Evolutionary conservation across 768 basidiomycete genomes (phyloP).

Genomic region (Mycena olivaceomarginata): DNA sequence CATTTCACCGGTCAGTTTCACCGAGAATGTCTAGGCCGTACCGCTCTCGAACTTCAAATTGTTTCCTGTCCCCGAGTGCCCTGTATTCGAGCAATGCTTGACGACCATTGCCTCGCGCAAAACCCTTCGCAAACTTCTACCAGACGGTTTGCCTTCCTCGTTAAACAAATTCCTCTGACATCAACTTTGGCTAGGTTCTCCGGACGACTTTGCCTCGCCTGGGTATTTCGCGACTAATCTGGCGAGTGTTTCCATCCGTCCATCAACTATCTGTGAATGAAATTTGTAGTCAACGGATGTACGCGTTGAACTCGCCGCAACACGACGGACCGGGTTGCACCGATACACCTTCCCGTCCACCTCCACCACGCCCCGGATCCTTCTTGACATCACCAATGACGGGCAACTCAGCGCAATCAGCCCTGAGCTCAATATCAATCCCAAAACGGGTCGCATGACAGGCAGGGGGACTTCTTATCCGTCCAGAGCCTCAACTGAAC

Average conservation of each 20-base stretch:
- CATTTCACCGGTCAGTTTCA: not conserved
- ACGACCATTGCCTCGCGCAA: slow-evolving; percentile 69
- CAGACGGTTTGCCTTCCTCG: slow-evolving; percentile 63
- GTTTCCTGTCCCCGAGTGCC: slow-evolving; percentile 71
- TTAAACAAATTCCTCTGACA: not conserved
- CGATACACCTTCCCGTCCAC: slow-evolving; percentile 73
- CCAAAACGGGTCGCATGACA: slow-evolving; percentile 68
- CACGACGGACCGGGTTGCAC: slow-evolving; percentile 76
- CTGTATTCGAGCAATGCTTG: slow-evolving; percentile 70
- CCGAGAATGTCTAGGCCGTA: slow-evolving; percentile 57
- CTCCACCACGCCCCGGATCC: slow-evolving; percentile 69
- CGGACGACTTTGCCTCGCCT: slow-evolving; percentile 78
- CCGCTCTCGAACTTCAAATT: slow-evolving; percentile 80
- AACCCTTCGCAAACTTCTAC: slow-evolving; percentile 65
- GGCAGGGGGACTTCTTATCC: slow-evolving; percentile 50
- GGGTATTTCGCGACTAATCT: slow-evolving; percentile 81
- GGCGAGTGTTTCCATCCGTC: slow-evolving; percentile 52
- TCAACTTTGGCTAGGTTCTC: slow-evolving; percentile 60
- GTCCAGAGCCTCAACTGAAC: not conserved
- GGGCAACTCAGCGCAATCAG: slow-evolving; percentile 71
- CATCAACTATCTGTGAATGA: no score
- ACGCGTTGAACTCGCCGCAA: slow-evolving; percentile 76
- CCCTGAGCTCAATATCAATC: slow-evolving; percentile 69
- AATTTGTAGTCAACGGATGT: slow-evolving; percentile 68
- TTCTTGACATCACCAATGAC: slow-evolving; percentile 79